Conservation (phyloP, 495 filamentous ascomycete species). For the Chaetomium tenue region DNA sequence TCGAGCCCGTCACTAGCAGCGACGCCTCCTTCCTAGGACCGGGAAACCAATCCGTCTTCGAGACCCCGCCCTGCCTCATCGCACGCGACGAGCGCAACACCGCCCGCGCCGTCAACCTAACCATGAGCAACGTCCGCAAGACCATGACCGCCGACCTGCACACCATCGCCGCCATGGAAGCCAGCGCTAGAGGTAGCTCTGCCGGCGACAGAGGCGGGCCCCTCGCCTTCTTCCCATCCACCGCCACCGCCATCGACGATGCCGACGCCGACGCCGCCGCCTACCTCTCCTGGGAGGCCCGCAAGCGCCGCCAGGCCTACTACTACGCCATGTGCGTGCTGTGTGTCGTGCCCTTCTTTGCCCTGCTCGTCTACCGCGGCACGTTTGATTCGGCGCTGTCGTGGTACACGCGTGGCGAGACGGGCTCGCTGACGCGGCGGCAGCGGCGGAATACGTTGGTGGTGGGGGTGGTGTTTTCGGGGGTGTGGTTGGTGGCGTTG, state of each 20-base stretch:
- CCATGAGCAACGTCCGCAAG: background rate
- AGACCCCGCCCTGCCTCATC: slow-evolving; percentile 10
- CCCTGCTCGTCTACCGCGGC: slow-evolving; percentile 32
- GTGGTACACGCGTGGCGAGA: slow-evolving; percentile 41
- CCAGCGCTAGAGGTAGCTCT: slow-evolving; percentile 12
- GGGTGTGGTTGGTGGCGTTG: slow-evolving; percentile 24
- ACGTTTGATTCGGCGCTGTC: slow-evolving; percentile 29
- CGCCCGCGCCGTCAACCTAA: background rate
- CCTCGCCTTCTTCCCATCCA: background rate
- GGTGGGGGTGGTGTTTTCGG: slow-evolving; percentile 23
- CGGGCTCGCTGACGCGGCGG: slow-evolving; percentile 26
- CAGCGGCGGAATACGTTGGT: slow-evolving; percentile 34
- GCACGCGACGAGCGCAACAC: slow-evolving; percentile 3
- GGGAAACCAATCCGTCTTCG: background rate
- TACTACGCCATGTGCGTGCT: slow-evolving; percentile 35
- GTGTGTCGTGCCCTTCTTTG: slow-evolving; percentile 39
- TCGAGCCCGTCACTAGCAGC: background rate
- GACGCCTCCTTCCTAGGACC: background rate
- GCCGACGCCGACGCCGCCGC: slow-evolving; percentile 22
- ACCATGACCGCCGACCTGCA: slow-evolving; percentile 15
- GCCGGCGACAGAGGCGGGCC: background rate
- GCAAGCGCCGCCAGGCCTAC: slow-evolving; percentile 27
- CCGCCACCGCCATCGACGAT: too few species aligned
- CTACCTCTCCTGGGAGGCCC: slow-evolving; percentile 31
- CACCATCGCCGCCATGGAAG: slow-evolving; percentile 19